Conservation (phyloP, 805 yeast genomes). For the Wickerhamiella sorbophila region DNA sequence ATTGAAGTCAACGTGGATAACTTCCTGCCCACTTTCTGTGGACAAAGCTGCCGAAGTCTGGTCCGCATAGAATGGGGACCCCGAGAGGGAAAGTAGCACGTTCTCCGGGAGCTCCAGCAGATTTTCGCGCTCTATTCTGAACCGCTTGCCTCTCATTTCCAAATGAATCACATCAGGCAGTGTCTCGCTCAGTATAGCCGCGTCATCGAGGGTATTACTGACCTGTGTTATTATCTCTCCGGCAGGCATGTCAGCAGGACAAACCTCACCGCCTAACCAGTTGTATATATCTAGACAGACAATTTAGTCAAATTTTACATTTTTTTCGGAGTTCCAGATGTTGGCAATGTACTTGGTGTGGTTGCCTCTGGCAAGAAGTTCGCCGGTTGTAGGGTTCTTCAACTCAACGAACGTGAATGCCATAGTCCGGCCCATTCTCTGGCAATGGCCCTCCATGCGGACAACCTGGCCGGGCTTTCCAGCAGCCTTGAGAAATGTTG, state of each 20-base stretch:
- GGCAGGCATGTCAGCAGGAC: conserved; percentile 6
- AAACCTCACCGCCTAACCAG: conserved; percentile 1
- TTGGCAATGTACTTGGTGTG: conserved; percentile 30
- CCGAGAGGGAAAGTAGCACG: conserved; percentile 70
- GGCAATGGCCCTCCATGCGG: conserved; percentile 21
- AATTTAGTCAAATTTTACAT: conserved; percentile 11
- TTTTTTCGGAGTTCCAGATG: conserved; percentile 24
- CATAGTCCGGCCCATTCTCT: conserved; percentile 28
- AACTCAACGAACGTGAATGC: conserved; percentile 30
- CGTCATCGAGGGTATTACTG: conserved; percentile 4
- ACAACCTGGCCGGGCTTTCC: conserved; percentile 23
- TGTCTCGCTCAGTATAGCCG: conserved; percentile 2
- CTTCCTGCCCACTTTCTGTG: conserved; percentile 6
- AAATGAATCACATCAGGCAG: conserved; percentile 34
- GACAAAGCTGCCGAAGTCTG: conserved; percentile 1
- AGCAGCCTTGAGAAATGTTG: conserved; percentile 28
- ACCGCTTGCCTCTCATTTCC: conserved; percentile 59
- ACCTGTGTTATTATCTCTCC: conserved; percentile 18
- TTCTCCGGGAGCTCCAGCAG: conserved; percentile 87
- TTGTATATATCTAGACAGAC: conserved; percentile 29
- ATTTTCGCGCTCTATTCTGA: conserved; percentile 74
- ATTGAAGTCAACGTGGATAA: conserved; percentile 54
- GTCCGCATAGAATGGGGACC: conserved; percentile 29
- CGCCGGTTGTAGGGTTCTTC: conserved; percentile 4
- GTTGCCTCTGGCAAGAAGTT: conserved; percentile 28